A percentile compares a stretch with the other conserved stretches of the same genome.
Conservation (phyloP, 1,284 basidiomycete species). For the Termitomyces sp. region DNA sequence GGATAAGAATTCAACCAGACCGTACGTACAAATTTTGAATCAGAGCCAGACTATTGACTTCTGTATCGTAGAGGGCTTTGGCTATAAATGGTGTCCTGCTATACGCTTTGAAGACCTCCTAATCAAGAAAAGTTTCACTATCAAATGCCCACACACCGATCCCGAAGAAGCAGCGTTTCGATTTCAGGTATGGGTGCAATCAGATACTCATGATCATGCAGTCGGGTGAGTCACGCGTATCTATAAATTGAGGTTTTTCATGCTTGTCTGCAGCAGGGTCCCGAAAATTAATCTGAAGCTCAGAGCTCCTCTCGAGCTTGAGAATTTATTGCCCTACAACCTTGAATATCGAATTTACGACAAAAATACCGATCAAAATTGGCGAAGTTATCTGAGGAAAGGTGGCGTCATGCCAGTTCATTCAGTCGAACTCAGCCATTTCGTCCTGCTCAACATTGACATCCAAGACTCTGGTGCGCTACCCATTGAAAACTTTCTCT, state of each 20-base stretch:
- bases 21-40: slow-evolving; percentile 47
- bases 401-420: slow-evolving; percentile 97
- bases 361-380: slow-evolving; percentile 89
- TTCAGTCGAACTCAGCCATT: slow-evolving; percentile 91
- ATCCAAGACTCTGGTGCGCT: slow-evolving; percentile 84
- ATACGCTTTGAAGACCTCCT: slow-evolving; percentile 91
- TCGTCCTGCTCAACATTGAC: slow-evolving; percentile 88
- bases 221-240: slow-evolving; percentile 41
- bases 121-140: slow-evolving; percentile 71
- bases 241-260: background rate
- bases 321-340: slow-evolving; percentile 95
- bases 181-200: slow-evolving; percentile 90
- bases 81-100: slow-evolving; percentile 90
- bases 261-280: slow-evolving; percentile 52
- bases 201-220: slow-evolving; percentile 63
- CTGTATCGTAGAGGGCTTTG: slow-evolving; percentile 74
- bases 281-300: slow-evolving; percentile 84
- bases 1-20: slow-evolving; percentile 88
- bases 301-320: slow-evolving; percentile 94
- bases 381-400: slow-evolving; percentile 88
- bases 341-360: slow-evolving; percentile 96
- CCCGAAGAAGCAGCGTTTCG: slow-evolving; percentile 88
- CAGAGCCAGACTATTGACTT: background rate
- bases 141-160: slow-evolving; percentile 84
- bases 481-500: slow-evolving; percentile 23